Conservation (phyloP, 345 rosid species). For the Xanthoceras sorbifolium region DNA sequence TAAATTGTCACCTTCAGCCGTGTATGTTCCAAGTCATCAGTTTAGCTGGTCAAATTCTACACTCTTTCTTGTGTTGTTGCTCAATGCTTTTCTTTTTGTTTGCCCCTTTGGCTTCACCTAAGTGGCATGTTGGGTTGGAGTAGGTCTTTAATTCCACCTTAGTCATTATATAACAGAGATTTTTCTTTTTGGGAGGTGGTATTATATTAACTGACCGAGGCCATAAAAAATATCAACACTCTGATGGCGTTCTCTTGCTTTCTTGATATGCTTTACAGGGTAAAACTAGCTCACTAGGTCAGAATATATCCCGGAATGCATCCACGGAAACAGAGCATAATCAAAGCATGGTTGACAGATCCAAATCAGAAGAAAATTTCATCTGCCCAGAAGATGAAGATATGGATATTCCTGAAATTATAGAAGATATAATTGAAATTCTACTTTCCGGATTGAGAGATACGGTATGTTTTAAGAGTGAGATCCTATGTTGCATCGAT, state of each 20-base stretch:
- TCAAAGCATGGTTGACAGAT: conserved; percentile 24
- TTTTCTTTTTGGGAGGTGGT: conserved; percentile 7
- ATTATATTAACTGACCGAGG: conserved; percentile 10
- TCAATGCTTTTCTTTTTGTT: background rate
- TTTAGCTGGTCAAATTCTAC: background rate
- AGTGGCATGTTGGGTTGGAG: background rate
- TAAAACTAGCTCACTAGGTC: conserved; percentile 63
- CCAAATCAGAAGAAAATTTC: conserved; percentile 38
- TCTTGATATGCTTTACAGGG: conserved; percentile 45
- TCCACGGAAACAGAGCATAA: conserved; percentile 41
- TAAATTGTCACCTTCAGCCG: background rate
- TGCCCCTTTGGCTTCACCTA: background rate
- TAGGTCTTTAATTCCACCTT: background rate
- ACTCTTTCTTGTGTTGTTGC: background rate
- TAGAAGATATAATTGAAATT: conserved; percentile 92
- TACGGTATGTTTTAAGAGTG: conserved; percentile 68
- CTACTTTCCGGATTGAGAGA: conserved; percentile 84
- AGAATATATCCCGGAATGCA: conserved; percentile 47
- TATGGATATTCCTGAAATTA: conserved; percentile 81
- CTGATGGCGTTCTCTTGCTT: conserved; percentile 22
- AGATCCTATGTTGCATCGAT: too few relatives aligned
- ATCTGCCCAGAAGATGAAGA: conserved; percentile 59
- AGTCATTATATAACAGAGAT: background rate
- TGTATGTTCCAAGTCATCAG: background rate
- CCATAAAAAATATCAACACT: conserved; percentile 5